Base-by-base conservation (phyloP, 805 yeast genomes). In the Naumovozyma baii region DNA sequence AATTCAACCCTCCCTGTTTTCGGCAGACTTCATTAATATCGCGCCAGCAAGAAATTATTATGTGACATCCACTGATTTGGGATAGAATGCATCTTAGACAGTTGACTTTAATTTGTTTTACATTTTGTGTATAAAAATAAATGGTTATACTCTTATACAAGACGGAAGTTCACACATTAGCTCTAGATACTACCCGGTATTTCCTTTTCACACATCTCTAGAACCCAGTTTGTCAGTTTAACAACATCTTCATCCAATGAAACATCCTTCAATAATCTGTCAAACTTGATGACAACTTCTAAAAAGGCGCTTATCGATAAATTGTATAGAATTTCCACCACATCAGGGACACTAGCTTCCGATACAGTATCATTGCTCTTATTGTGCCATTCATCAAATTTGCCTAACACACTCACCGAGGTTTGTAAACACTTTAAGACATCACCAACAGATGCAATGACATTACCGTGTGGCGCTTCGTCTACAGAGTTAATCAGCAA, bases 151-250 rank as follows among this genome's bases (percentile, higher is more conserved):
- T n/a, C n/a, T n/a, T n/a, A n/a, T n/a, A n/a, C n/a, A n/a, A n/a
- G n/a, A n/a, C n/a, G n/a, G n/a, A n/a, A n/a, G n/a, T n/a, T n/a
- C n/a, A n/a, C n/a, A n/a, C n/a, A n/a, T n/a, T n/a, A n/a, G n/a
- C n/a, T n/a, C n/a, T 22, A 22, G 7, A 22, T 22, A 7, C 26
- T 22, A 22, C 10, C 7, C 26, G 10, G 26, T 22, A 22, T 30
- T 8, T 14, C 5, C 15, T 48, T 44, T 33, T 50, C 47, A 37
- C 59, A 54, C 46, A 55, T 70, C 48, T 80, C 87, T 40, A 79
- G 69, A 19, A 82, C 82, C 79, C 84, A 76, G 52, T 79, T 78
- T 14, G 85, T 85, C 45, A 81, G 64, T 45, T 74, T 75, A 51
- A 75, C 74, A 4, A 82, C 83, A 35, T 76, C 75, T 3, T 80